Percentiles rank a stretch among this genome's conserved stretches.
Evolutionary conservation across 176 grass and related monocot genomes (phyloP).

Genomic region (Phoenix dactylifera): DNA sequence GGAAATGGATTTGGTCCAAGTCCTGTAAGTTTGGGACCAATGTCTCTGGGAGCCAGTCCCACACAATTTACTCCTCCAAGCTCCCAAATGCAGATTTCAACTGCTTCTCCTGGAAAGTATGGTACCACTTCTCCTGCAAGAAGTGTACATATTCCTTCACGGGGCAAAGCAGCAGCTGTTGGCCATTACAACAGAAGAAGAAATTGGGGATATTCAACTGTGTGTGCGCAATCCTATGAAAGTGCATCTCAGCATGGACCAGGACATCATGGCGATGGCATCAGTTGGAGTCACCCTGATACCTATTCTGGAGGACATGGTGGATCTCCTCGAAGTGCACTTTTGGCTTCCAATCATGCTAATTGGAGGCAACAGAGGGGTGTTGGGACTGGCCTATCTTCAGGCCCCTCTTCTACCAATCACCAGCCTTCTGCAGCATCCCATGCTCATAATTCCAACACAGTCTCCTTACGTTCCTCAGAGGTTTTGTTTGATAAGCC

Average conservation of each 20-base stretch:
- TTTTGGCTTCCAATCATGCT: conserved; percentile 46
- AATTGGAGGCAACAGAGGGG: conserved; percentile 63
- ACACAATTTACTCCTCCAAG: conserved; percentile 89
- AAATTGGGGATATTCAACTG: conserved; percentile 44
- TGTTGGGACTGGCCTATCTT: conserved; percentile 29
- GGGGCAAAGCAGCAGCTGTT: conserved; percentile 65
- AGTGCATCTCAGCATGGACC: conserved; percentile 37
- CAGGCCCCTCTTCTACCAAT: conserved; percentile 24
- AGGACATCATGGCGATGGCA: conserved; percentile 40
- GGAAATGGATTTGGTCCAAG: conserved; percentile 59
- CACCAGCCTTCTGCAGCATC: conserved; percentile 48
- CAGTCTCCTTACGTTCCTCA: conserved; percentile 23
- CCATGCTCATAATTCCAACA: conserved; percentile 15
- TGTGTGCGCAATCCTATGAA: conserved; percentile 61
- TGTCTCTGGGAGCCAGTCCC: conserved; percentile 89
- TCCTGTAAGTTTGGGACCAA: conserved; percentile 60
- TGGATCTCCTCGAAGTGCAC: conserved; percentile 37
- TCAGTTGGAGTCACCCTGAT: conserved; percentile 42
- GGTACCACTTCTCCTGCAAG: conserved; percentile 68
- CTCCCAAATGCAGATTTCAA: conserved; percentile 53
- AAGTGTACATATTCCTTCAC: conserved; percentile 39
- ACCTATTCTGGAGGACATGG: conserved; percentile 31
- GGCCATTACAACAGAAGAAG: conserved; percentile 83
- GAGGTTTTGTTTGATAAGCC: conserved; percentile 35
- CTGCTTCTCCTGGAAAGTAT: conserved; percentile 45